Percentiles rank a stretch among this genome's conserved stretches.
phyloP scores from a whole-genome alignment of 2,329 filamentous ascomycete genomes.

The Xylariaceae sp. region DNA sequence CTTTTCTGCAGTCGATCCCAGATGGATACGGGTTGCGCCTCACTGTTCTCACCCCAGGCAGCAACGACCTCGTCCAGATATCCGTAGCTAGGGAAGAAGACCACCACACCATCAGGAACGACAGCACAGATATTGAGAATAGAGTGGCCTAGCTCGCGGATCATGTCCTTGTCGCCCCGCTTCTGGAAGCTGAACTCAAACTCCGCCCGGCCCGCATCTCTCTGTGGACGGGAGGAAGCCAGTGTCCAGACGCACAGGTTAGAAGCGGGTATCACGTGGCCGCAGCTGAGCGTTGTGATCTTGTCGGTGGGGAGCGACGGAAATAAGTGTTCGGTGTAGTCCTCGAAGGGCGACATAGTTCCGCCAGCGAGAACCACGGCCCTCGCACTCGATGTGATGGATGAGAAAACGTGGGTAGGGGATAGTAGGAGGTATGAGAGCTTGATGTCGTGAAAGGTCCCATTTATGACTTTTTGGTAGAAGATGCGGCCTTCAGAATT shows the following conservation, averaged over 20 bases:
- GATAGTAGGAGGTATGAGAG: slow-evolving; percentile 87
- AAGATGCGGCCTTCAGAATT: slow-evolving; percentile 67
- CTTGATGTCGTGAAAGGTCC: slow-evolving; percentile 43
- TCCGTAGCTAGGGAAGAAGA: slow-evolving; percentile 93
- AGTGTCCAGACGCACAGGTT: slow-evolving; percentile 80
- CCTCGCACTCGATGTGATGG: slow-evolving; percentile 77
- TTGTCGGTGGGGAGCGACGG: slow-evolving; percentile 61
- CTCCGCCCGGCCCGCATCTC: slow-evolving; percentile 19
- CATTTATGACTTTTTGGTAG: slow-evolving; percentile 43
- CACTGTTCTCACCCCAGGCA: slow-evolving; percentile 50
- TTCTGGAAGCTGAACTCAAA: slow-evolving; percentile 89
- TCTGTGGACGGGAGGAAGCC: slow-evolving; percentile 34
- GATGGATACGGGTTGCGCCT: slow-evolving; percentile 34
- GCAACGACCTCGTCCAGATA: slow-evolving; percentile 74
- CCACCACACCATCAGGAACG: slow-evolving; percentile 84
- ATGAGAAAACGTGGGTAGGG: slow-evolving; percentile 84
- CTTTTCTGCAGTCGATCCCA: slow-evolving; percentile 55
- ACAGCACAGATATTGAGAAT: slow-evolving; percentile 67
- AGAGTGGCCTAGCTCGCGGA: slow-evolving; percentile 68
- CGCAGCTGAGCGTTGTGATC: slow-evolving; percentile 82
- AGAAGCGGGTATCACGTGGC: slow-evolving; percentile 81
- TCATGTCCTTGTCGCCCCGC: slow-evolving; percentile 64
- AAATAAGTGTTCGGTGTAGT: slow-evolving; percentile 84
- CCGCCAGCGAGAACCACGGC: slow-evolving; percentile 90
- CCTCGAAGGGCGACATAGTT: slow-evolving; percentile 95